Base-by-base conservation (phyloP, 1,284 basidiomycete genomes). In the Ceratobasidium theobromae region DNA sequence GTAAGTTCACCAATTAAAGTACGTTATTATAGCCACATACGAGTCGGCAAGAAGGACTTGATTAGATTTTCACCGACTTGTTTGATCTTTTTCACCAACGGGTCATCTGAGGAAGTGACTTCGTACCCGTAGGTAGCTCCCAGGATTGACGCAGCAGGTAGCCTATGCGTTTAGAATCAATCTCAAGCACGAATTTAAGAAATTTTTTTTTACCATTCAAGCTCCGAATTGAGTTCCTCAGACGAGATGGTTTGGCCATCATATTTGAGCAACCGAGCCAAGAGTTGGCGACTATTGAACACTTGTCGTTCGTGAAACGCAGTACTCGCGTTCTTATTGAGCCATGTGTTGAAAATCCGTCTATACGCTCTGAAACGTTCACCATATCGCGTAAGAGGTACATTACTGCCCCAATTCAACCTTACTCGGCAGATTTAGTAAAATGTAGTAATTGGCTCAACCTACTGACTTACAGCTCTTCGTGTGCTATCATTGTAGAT, bases 281-380 rank as follows among this genome's bases (percentile, higher is more conserved):
- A 25, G 4, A 40, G 16, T 25, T 54, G 32, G 32, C 53, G 53
- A n/a, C n/a, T 23, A 11, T 54, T n/a, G 25, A 21, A n/a, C 4
- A 25, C 21, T 54, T 54, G 53, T 12, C 30, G 5, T 4, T 54
- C 33, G n/a, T 54, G 53, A 23, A 54, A 54, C 21, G 33, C n/a
- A n/a, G 8, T 40, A 25, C 14, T 54, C 2, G 53, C 53, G 9
- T 30, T 16, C 21, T 54, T 54, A 23, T 32, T 54, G 53, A 54
- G 53, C 53, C 53, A 54, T 4, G 16, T 54, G n/a, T 38, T 54
- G 30, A 54, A 54, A 8, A 54, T n/a, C 16, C 53, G 53, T 9
- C 35, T 30, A 25, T 54, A 54, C 12, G 23, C 6, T 8, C 53
- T 30, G 21, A 54, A 23, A 2, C 33, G 53, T 12, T 40, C 35